phyloP scores from a whole-genome alignment of 331 rosid species.

The Telfairia occidentalis region DNA sequence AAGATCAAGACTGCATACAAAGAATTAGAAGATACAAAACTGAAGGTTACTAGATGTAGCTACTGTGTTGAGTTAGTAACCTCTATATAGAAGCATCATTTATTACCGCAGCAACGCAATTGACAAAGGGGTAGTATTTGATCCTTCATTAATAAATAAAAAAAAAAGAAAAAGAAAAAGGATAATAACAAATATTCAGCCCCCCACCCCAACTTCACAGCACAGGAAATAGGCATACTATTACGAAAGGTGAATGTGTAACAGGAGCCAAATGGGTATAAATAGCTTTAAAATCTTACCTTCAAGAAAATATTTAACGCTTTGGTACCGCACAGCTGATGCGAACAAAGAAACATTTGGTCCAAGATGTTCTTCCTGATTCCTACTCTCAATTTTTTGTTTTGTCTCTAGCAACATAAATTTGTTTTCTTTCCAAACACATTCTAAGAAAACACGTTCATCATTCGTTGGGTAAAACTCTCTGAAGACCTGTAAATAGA shows the following conservation, averaged over 20 bases:
- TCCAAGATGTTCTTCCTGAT: conserved; percentile 25
- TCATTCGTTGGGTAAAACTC: conserved; percentile 54
- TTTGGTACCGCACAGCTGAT: conserved; percentile 37
- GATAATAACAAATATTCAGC: no score
- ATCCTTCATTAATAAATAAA: neutral
- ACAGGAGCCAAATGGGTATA: neutral
- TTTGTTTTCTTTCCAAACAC: conserved; percentile 62
- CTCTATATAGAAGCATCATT: neutral
- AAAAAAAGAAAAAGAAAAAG: no score
- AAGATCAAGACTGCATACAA: neutral
- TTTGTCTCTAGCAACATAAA: conserved; percentile 43
- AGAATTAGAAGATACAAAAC: neutral
- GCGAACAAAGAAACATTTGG: conserved; percentile 20
- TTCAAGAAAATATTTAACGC: conserved; percentile 35
- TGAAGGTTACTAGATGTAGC: neutral
- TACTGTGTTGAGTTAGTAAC: neutral
- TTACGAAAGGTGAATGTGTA: neutral
- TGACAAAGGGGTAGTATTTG: neutral
- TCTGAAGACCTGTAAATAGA: conserved; percentile 45
- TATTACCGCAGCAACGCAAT: neutral
- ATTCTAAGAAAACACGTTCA: conserved; percentile 45
- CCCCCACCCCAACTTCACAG: no score
- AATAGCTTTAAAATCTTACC: conserved; percentile 31
- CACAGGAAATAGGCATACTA: no score
- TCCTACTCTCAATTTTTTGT: conserved; percentile 23